phyloP scores from a whole-genome alignment of 495 filamentous ascomycete species.

The Aspergillus sclerotioniger region DNA sequence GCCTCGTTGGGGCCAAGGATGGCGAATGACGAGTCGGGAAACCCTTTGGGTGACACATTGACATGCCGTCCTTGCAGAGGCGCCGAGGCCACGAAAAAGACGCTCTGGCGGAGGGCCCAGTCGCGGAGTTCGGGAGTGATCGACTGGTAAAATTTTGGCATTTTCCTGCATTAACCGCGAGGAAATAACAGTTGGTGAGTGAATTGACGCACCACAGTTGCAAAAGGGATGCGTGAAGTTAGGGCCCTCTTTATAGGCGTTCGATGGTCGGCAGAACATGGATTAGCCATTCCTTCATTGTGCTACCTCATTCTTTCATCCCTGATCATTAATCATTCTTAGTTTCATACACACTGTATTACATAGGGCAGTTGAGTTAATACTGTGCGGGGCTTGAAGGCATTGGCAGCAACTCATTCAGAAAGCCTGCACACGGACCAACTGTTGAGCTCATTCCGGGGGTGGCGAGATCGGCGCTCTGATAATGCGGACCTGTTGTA shows the following conservation, averaged over 20 bases:
- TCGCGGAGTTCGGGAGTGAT: constrained; percentile 53
- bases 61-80: constrained; percentile 58
- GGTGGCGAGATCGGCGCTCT: background rate
- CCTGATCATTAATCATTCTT: background rate
- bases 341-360: too few species aligned
- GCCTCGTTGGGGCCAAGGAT: constrained; percentile 56
- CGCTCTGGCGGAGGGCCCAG: constrained; percentile 60
- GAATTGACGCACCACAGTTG: background rate
- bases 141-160: constrained; percentile 62
- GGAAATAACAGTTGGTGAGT: background rate
- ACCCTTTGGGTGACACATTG: constrained; percentile 72
- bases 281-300: background rate
- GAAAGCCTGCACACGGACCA: background rate
- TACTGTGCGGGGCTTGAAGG: background rate
- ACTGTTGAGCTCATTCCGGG: background rate
- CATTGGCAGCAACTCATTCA: background rate
- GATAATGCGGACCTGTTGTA: background rate
- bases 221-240: background rate
- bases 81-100: constrained; percentile 69
- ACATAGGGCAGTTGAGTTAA: background rate
- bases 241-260: background rate
- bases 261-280: background rate
- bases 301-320: background rate
- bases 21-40: constrained; percentile 53
- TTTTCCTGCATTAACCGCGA: constrained; percentile 23